These are phyloP conservation scores for Corymbia calophylla DNA, from an alignment of 441 rosid genomes.

Conservation along the genomic window DNA sequence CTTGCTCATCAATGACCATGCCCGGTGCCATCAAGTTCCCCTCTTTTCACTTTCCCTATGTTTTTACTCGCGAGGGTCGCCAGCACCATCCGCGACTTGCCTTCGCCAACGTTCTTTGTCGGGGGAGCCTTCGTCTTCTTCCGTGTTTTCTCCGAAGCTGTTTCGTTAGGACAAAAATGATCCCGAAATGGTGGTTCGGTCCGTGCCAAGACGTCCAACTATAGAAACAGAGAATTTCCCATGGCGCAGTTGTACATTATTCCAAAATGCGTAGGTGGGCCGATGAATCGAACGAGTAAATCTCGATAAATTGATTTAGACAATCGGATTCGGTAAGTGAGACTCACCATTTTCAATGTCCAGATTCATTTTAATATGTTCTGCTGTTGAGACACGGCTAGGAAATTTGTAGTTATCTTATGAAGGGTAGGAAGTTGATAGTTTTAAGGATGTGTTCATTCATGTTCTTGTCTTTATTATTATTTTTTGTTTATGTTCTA, in stretches of 20 bases:
- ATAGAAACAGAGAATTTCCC: not conserved
- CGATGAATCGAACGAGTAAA: not conserved
- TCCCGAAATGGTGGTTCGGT: not conserved
- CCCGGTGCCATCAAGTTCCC: not conserved
- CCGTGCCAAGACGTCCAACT: not conserved
- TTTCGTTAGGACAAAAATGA: not conserved
- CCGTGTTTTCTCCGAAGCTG: not conserved
- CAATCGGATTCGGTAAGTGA: not conserved
- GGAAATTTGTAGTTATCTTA: fast-evolving
- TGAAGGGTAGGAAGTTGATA: not conserved
- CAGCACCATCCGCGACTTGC: not conserved
- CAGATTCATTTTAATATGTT: not conserved
- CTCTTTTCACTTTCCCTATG: not conserved
- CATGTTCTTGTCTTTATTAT: not conserved
- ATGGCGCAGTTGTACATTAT: not conserved
- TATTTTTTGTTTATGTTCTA: not conserved
- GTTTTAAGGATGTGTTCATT: not conserved
- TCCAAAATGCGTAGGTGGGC: not conserved
- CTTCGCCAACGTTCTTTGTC: not conserved
- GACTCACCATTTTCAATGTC: not conserved
- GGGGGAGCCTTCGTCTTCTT: not conserved
- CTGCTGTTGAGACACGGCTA: fast-evolving
- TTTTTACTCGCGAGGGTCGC: not conserved
- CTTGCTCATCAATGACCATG: not conserved
- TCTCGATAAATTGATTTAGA: not conserved